A percentile compares a stretch with the other conserved stretches of the same genome.
Evolutionary conservation across 2,329 filamentous ascomycete species (phyloP).

Genomic region (Aspergillus amoenus): DNA sequence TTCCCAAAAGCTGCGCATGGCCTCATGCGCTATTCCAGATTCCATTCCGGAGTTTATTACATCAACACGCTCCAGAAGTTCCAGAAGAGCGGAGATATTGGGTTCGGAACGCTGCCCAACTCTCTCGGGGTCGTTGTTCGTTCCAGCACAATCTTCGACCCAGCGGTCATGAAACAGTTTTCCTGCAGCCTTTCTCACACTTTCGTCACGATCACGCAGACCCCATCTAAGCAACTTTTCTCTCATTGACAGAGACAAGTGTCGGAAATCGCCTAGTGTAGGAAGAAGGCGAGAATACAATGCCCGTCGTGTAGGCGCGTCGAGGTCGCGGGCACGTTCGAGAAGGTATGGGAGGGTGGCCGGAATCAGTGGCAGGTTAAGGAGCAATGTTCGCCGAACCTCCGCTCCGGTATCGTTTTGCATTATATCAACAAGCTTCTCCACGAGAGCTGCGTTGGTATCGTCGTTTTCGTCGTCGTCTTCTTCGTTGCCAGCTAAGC

Average conservation of each 20-base stretch:
- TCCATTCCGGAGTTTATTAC: slow-evolving; percentile 87
- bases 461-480: slow-evolving; percentile 68
- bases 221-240: slow-evolving; percentile 97
- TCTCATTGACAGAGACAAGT: slow-evolving; percentile 87
- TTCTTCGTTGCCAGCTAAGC: slow-evolving; percentile 72
- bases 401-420: slow-evolving; percentile 95
- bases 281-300: slow-evolving; percentile 87
- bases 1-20: slow-evolving; percentile 96
- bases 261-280: slow-evolving; percentile 87
- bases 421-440: slow-evolving; percentile 81
- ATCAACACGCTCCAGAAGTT: slow-evolving; percentile 91
- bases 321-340: slow-evolving; percentile 85
- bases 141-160: slow-evolving; percentile 90
- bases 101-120: slow-evolving; percentile 56
- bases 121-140: slow-evolving; percentile 59
- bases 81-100: slow-evolving; percentile 78
- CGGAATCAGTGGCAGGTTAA: slow-evolving; percentile 85
- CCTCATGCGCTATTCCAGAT: slow-evolving; percentile 85
- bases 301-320: slow-evolving; percentile 77
- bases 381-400: slow-evolving; percentile 80
- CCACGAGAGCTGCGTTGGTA: slow-evolving; percentile 63
- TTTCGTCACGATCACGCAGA: slow-evolving; percentile 87
- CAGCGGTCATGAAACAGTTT: slow-evolving; percentile 91
- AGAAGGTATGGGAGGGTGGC: slow-evolving; percentile 82
- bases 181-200: slow-evolving; percentile 86